Evolutionary conservation across 768 basidiomycete genomes (phyloP).

Genomic region (Daedaleopsis sinensis): DNA sequence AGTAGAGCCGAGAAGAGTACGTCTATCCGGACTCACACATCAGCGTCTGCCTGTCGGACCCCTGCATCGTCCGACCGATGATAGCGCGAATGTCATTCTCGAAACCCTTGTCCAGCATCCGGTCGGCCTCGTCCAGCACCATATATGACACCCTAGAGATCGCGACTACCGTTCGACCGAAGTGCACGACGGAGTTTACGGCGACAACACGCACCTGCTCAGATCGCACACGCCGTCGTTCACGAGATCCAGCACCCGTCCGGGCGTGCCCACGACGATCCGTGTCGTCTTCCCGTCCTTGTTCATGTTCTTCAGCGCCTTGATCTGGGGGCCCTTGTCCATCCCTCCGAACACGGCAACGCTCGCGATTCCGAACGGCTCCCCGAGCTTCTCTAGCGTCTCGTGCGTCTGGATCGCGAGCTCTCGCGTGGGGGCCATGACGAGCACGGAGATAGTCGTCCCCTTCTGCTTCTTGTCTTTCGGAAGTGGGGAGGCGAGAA

Average conservation of each 20-base stretch:
- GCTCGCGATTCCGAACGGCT: conserved; percentile 72
- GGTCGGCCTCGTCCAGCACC: conserved; percentile 96
- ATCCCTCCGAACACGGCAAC: conserved; percentile 97
- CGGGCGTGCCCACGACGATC: conserved; percentile 95
- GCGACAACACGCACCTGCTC: conserved; percentile 53
- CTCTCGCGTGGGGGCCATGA: conserved; percentile 95
- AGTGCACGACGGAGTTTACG: conserved; percentile 6
- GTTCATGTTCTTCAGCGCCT: conserved; percentile 58
- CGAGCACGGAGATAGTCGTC: conserved; percentile 48
- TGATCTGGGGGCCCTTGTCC: conserved; percentile 81
- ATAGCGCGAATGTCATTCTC: conserved; percentile 96
- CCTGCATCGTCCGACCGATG: conserved; percentile 72
- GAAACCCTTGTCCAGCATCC: conserved; percentile 98
- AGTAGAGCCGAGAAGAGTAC: not conserved
- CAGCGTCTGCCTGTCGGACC: conserved; percentile 81
- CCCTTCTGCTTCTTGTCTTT: conserved; percentile 34
- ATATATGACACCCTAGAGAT: conserved; percentile 77
- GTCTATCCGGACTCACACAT: conserved; percentile 67
- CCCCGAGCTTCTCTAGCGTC: conserved; percentile 72
- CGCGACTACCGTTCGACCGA: not conserved
- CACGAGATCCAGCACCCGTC: conserved; percentile 89
- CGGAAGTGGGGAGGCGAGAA: conserved; percentile 46
- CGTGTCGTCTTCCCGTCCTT: conserved; percentile 57
- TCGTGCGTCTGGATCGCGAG: conserved; percentile 95
- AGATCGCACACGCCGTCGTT: conserved; percentile 86